Base-by-base conservation (phyloP, 2,329 filamentous ascomycete species). In the Fusarium sp. region DNA sequence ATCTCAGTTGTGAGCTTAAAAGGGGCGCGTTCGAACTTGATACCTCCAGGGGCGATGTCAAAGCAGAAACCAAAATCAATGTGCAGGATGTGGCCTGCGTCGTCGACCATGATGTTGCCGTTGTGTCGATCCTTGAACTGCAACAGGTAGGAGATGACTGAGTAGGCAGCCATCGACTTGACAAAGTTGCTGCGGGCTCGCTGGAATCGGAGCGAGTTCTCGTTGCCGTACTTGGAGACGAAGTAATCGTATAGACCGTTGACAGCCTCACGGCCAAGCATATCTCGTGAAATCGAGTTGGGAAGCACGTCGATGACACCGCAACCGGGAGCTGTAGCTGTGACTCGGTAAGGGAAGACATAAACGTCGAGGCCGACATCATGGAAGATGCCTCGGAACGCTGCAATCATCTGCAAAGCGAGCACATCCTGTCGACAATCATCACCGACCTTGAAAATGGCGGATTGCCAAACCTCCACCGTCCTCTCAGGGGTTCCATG, bases 51-150 rank as follows among this genome's bases (percentile, higher is more conserved):
- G 3, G 94, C 96, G 73, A 99, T 98, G 77, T 99, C 97, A 81
- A 99, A 99, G 83, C 95, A 98, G 87, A 99, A 99, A 12, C 96
- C 96, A 77, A 99, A 99, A 79, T 99, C 96, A 73, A 99, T 98
- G 83, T 99, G 96, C 55, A 99, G 88, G 75, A 99, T 97, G 81
- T 99, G 96, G 6, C 97, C 96, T 1, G 92, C 93, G 76, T 98
- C 95, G 79, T 99, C 95, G 68, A 99, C 91, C 97, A 99, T 99
- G 84, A 99, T 99, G 84, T 99, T 99, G 66, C 96, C 96, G 79
- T 99, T 99, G 83, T 99, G 96, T 5, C 96, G 91, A 78, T 99
- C 96, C 81, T 99, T 99, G 90, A 99, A 98, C 77, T 99, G 97
- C 37, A 99, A 84, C 16, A 99, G 85, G 82, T 97, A 99, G 1